A percentile compares a stretch with the other conserved stretches of the same genome.
phyloP scores from a whole-genome alignment of 192 early-diverging fungal genomes.

The Mortierella claussenii region DNA sequence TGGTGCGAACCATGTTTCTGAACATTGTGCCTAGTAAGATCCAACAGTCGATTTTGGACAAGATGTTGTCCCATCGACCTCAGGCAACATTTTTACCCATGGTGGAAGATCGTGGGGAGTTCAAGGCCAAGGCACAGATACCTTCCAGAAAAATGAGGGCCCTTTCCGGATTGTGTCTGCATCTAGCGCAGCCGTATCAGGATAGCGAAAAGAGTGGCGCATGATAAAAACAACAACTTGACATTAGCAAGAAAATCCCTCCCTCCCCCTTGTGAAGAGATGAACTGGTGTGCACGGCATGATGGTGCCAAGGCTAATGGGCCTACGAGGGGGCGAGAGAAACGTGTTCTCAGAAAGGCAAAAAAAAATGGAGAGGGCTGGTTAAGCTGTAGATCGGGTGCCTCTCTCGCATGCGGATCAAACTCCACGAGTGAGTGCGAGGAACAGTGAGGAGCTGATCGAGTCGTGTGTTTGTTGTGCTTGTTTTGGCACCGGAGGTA shows the following conservation, averaged over 20 bases:
- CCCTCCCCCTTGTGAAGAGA: not conserved
- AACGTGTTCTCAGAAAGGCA: too few relatives aligned
- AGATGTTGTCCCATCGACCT: slow-evolving; percentile 29
- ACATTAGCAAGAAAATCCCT: not conserved
- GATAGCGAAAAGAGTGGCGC: not conserved
- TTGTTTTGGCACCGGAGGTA: too few relatives aligned
- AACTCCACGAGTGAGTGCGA: too few relatives aligned
- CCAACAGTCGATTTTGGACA: slow-evolving; percentile 30
- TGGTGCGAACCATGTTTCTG: slow-evolving; percentile 36
- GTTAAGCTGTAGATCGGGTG: too few relatives aligned
- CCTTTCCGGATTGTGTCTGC: slow-evolving; percentile 23
- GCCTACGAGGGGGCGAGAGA: too few relatives aligned
- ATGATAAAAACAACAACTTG: too few relatives aligned
- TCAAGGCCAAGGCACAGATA: slow-evolving; percentile 17
- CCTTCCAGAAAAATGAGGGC: slow-evolving; percentile 12
- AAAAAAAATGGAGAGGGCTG: too few relatives aligned
- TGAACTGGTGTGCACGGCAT: too few relatives aligned
- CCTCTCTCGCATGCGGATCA: too few relatives aligned
- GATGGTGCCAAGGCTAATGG: too few relatives aligned
- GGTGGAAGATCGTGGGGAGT: slow-evolving; percentile 26
- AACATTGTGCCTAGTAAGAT: slow-evolving; percentile 31
- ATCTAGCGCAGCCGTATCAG: not conserved
- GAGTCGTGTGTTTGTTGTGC: too few relatives aligned
- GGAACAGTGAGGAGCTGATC: too few relatives aligned
- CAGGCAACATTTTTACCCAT: slow-evolving; percentile 32